Base-by-base conservation (phyloP, 202 grass and related monocot species). In the Hordeum pubiflorum region DNA sequence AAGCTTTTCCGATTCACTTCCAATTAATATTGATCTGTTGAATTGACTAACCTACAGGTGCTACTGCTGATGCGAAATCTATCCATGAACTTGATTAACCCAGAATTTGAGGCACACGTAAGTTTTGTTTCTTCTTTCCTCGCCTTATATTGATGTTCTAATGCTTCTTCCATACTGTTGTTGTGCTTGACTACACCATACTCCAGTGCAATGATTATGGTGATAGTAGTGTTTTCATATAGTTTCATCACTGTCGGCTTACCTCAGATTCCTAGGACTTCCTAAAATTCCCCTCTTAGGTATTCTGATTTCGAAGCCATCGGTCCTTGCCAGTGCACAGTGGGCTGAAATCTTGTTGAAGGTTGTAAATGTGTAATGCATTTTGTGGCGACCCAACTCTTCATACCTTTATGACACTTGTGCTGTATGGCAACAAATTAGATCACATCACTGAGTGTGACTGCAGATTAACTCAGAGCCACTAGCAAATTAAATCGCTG, bases 31-130 rank as follows among this genome's bases (percentile, higher is more conserved):
- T 82, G 38, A 72, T 86, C 17, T 69, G 70, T 54, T 59, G 33
- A 67, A 36, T 33, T 29, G 17, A 68, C 63, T 31, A 70, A 75
- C 79, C 6, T 75, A 58, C 88, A 99, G 96, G 96, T 87, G 65
- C 65, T 99, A 31, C 63, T 99, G 56, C 85, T 99, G 33, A 99
- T 99, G 96, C 84, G 89, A 90, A 99, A 99, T 91, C 80, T 99
- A 58, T 91, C 96, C 4, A 64, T 93, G 59, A 99, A 99, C 81
- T 86, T 99, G 74, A 93, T 80, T 34, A 93, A 83, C 81, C 96
- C 96, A 37, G 81, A 88, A 44, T 96, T 99, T 81, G 90, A 95
- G 75, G 83, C 87, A 46, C 92, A 99, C 90, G 96, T 99, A 91
- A 96, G 92, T 80, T 88, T n/a, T 67, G 9, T 84, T 59, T 77